Conservation (phyloP, 352 stramenopile species). For the Pelagophyceae sp. region DNA sequence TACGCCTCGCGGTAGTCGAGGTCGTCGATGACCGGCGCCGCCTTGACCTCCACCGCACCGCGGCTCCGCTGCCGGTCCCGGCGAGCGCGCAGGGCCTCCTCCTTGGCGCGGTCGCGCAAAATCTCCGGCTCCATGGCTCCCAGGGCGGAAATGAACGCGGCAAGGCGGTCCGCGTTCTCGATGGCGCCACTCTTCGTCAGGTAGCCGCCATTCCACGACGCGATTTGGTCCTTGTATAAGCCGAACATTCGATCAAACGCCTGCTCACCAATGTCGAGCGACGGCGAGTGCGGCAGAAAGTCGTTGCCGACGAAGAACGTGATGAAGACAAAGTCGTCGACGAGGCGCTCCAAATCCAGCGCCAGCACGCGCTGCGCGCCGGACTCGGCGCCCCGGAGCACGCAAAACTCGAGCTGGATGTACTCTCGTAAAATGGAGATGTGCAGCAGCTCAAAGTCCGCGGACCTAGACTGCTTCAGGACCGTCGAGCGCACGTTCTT, state of each 20-base stretch:
- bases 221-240: constrained; percentile 75
- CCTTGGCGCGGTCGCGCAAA: constrained; percentile 48
- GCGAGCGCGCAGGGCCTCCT: constrained; percentile 2
- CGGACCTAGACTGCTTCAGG: constrained; percentile 75
- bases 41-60: background rate
- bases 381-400: background rate
- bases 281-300: constrained; percentile 97
- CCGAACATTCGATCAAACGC: constrained; percentile 88
- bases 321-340: constrained; percentile 99
- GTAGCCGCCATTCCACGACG: constrained; percentile 72
- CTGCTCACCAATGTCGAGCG: constrained; percentile 94
- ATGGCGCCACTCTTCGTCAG: constrained; percentile 79
- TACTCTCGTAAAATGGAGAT: constrained; percentile 93
- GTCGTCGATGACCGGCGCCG: background rate
- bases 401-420: constrained; percentile 87
- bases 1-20: background rate
- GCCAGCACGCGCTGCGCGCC: background rate
- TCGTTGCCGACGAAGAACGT: constrained; percentile 99
- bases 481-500: constrained; percentile 72
- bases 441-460: constrained; percentile 93
- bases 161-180: constrained; percentile 71
- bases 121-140: constrained; percentile 86
- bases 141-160: constrained; percentile 81
- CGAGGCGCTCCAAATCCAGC: constrained; percentile 52
- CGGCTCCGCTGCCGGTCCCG: background rate